Percentiles rank a stretch among this genome's conserved stretches.
Conservation (phyloP, 1,284 basidiomycete species). For the Puccinia coronata region DNA sequence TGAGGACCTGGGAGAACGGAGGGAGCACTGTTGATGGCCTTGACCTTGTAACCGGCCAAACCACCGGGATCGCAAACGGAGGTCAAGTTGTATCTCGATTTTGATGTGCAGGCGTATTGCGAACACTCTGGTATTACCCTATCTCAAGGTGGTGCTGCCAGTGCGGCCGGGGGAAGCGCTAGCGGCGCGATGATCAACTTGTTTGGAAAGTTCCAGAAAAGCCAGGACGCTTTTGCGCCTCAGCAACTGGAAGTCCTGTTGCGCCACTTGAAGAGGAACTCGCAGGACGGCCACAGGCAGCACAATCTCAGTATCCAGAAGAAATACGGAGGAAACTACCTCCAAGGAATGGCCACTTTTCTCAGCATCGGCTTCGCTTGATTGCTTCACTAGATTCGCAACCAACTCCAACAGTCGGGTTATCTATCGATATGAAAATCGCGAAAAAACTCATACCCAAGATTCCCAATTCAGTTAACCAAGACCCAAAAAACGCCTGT, state of each 20-base stretch:
- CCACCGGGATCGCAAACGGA: slow-evolving; percentile 87
- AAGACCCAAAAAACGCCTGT: slow-evolving; percentile 20
- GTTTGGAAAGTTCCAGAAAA: slow-evolving; percentile 92
- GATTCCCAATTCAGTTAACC: too few relatives aligned
- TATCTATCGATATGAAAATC: too few relatives aligned
- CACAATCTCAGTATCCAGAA: slow-evolving; percentile 78
- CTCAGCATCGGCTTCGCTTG: too few relatives aligned
- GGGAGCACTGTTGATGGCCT: slow-evolving; percentile 83
- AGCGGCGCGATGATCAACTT: slow-evolving; percentile 71
- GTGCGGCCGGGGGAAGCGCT: slow-evolving; percentile 54
- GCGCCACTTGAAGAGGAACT: slow-evolving; percentile 91
- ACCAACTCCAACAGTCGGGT: background rate
- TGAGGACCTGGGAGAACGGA: slow-evolving; percentile 85
- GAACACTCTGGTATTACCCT: too few relatives aligned
- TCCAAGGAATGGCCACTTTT: slow-evolving; percentile 97
- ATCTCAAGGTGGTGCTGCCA: too few relatives aligned
- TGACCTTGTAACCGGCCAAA: slow-evolving; percentile 90
- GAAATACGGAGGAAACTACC: slow-evolving; percentile 89
- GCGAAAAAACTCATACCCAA: too few relatives aligned
- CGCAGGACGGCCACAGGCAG: slow-evolving; percentile 83
- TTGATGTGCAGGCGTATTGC: slow-evolving; percentile 78
- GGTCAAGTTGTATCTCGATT: slow-evolving; percentile 89
- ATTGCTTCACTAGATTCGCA: too few relatives aligned
- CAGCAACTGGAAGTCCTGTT: slow-evolving; percentile 94
- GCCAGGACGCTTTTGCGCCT: slow-evolving; percentile 86